Evolutionary conservation across 2,329 filamentous ascomycete species (phyloP).

Genomic region (Chaetomium olivaceum): DNA sequence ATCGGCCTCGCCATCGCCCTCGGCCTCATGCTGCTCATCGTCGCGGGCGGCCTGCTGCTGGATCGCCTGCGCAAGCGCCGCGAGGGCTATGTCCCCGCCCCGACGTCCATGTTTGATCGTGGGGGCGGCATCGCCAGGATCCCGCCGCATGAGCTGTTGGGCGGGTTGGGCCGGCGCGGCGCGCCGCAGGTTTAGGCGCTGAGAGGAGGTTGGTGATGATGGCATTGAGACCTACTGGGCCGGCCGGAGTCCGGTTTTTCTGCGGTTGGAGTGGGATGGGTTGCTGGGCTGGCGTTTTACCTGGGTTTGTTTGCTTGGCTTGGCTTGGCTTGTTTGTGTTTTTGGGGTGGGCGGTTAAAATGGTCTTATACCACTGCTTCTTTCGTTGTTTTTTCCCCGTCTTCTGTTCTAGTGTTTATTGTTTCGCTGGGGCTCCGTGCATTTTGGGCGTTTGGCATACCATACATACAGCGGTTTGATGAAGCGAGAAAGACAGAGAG

Average conservation of each 20-base stretch:
- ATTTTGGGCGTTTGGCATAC: constrained; percentile 7
- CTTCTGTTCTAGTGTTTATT: background rate
- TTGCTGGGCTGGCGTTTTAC: constrained; percentile 1
- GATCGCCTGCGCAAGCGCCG: constrained; percentile 75
- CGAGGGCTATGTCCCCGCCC: constrained; percentile 79
- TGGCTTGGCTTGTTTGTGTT: background rate
- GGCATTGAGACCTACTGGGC: background rate
- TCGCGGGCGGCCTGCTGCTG: constrained; percentile 71
- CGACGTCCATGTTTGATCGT: constrained; percentile 64
- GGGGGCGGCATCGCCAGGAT: constrained; percentile 60
- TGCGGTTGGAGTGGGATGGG: background rate
- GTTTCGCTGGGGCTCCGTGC: background rate
- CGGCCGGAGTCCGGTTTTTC: background rate
- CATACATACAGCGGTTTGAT: background rate
- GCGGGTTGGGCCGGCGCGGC: constrained; percentile 53
- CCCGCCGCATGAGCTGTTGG: constrained; percentile 61
- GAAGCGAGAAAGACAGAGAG: background rate
- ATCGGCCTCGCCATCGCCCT: constrained; percentile 79
- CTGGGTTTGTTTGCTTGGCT: background rate
- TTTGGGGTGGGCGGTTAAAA: constrained; percentile 2
- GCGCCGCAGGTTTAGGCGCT: constrained; percentile 50
- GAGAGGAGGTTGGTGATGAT: background rate
- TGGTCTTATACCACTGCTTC: constrained; percentile 17
- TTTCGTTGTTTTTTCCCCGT: background rate
- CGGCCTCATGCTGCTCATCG: constrained; percentile 73